These are phyloP conservation scores for Mycena epipterygia DNA, from an alignment of 768 basidiomycete species.

Conservation along the genomic window DNA sequence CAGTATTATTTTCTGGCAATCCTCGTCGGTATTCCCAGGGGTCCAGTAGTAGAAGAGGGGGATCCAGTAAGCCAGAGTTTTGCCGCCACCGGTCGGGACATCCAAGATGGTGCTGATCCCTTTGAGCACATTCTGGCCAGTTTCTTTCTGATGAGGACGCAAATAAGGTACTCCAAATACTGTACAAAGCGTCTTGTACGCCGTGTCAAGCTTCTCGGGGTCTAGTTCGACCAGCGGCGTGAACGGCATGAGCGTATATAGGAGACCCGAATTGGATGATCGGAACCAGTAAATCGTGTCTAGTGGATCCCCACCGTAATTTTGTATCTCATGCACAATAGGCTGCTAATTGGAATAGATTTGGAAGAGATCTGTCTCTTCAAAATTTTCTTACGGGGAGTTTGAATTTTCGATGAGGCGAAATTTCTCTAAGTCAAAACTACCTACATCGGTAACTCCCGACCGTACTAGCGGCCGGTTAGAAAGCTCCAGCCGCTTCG, in stretches of 20 bases:
- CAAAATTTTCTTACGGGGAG: no score
- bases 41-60: conserved; percentile 34
- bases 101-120: conserved; percentile 16
- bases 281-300: not conserved
- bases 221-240: conserved; percentile 7
- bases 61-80: conserved; percentile 34
- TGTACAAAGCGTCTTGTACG: not conserved
- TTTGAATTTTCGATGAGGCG: no score
- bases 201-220: conserved; percentile 3
- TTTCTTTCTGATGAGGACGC: not conserved
- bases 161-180: conserved; percentile 1
- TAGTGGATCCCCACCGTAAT: not conserved
- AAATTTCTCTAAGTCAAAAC: no score
- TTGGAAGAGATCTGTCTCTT: no score
- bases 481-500: no score
- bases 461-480: no score
- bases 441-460: no score
- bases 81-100: conserved; percentile 34
- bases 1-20: no score
- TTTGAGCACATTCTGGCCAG: conserved; percentile 14
- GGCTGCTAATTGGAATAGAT: not conserved
- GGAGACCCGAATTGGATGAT: not conserved
- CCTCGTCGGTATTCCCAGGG: conserved; percentile 5
- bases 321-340: not conserved
- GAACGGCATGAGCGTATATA: conserved; percentile 6